phyloP scores from a whole-genome alignment of 345 rosid genomes.

The Gossypium anomalum region DNA sequence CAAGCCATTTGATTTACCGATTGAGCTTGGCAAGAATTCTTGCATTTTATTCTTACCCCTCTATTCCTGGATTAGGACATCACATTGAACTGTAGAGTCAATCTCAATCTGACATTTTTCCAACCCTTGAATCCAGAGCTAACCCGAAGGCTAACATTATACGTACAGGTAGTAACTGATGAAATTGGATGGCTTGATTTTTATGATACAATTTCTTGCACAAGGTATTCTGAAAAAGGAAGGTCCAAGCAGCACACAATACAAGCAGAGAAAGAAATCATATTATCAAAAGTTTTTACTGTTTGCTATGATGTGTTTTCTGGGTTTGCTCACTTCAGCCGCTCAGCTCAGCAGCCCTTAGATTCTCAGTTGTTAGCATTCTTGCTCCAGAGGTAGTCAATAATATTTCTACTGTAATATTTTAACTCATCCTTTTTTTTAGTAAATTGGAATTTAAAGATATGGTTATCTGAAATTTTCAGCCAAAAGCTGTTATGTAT shows the following conservation, averaged over 20 bases:
- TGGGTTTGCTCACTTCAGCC: constrained; percentile 63
- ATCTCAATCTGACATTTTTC: not conserved
- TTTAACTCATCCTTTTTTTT: not conserved
- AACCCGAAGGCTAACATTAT: not conserved
- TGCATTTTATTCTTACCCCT: not conserved
- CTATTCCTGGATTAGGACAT: not conserved
- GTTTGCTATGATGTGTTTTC: constrained; percentile 70
- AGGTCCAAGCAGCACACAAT: constrained; percentile 43
- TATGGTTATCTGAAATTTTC: constrained; percentile 20
- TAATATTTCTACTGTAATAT: not conserved
- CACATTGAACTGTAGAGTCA: not conserved
- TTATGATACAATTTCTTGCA: constrained; percentile 29
- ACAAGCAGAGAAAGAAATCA: constrained; percentile 69
- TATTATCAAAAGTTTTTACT: constrained; percentile 51
- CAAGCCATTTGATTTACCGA: constrained; percentile 1
- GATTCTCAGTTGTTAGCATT: constrained; percentile 47
- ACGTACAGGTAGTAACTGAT: constrained; percentile 49
- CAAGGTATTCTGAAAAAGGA: constrained; percentile 35
- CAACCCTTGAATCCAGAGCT: not conserved
- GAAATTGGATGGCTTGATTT: constrained; percentile 76
- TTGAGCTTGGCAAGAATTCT: not conserved
- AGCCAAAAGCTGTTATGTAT: constrained; percentile 51
- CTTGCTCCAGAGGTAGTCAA: constrained; percentile 51
- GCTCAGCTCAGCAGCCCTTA: constrained; percentile 47
- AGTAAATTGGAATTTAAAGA: constrained; percentile 13